Evolutionary conservation across 805 yeast species (phyloP).

Genomic region (Wickerhamomyces bisporus): DNA sequence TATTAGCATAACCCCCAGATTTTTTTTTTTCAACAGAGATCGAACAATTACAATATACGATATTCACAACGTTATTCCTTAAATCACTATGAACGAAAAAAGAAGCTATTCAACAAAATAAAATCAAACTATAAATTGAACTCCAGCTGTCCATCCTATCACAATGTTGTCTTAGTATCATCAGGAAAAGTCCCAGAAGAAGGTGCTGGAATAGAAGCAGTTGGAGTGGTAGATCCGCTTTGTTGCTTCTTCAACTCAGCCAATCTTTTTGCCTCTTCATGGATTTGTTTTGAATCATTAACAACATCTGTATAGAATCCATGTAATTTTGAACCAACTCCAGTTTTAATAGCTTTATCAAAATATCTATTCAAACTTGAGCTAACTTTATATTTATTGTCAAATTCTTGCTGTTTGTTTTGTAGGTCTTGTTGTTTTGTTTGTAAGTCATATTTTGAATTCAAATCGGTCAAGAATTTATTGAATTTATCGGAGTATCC

Average conservation of each 20-base stretch:
- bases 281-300: conserved; percentile 57
- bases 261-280: conserved; percentile 67
- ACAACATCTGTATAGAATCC: conserved; percentile 52
- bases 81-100: too few relatives aligned
- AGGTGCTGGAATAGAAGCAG: too few relatives aligned
- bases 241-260: conserved; percentile 49
- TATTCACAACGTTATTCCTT: too few relatives aligned
- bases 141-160: too few relatives aligned
- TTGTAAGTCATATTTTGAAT: conserved; percentile 54
- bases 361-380: conserved; percentile 31
- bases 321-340: conserved; percentile 53
- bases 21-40: too few relatives aligned
- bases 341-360: conserved; percentile 31
- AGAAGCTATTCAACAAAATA: too few relatives aligned
- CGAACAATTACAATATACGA: too few relatives aligned
- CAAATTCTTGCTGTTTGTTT: conserved; percentile 32
- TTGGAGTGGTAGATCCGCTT: neutral
- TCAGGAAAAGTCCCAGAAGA: neutral
- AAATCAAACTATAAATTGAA: too few relatives aligned
- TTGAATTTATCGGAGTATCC: conserved; percentile 57
- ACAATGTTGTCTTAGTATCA: too few relatives aligned
- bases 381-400: conserved; percentile 36
- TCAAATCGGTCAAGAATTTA: conserved; percentile 48
- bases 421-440: conserved; percentile 30
- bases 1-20: too few relatives aligned